phyloP scores from a whole-genome alignment of 768 basidiomycete species.

The Amanita phalloides region DNA sequence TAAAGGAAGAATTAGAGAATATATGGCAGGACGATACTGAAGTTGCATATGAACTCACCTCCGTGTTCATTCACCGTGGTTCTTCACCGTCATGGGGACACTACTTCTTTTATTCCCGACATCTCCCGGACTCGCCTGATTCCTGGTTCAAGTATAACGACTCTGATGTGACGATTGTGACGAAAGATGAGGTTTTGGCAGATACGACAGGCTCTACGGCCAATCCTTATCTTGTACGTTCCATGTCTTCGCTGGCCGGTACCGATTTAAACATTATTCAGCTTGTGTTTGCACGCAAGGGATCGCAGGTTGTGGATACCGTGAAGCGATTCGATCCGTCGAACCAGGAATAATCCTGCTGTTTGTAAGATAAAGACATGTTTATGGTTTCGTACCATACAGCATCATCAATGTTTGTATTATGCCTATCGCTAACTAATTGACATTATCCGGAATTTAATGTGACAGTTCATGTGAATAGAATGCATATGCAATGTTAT shows the following conservation, averaged over 20 bases:
- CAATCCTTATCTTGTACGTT: slow-evolving; percentile 79
- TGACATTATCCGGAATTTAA: neutral
- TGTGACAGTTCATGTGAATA: neutral
- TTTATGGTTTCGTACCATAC: neutral
- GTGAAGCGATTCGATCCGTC: slow-evolving; percentile 53
- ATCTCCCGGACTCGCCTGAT: slow-evolving; percentile 71
- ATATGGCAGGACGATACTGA: slow-evolving; percentile 62
- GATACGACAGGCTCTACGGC: slow-evolving; percentile 87
- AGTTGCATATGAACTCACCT: slow-evolving; percentile 81
- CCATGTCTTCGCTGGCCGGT: neutral
- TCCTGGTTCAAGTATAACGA: slow-evolving; percentile 98
- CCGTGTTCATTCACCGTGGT: slow-evolving; percentile 93
- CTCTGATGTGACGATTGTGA: slow-evolving; percentile 67
- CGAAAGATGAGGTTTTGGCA: slow-evolving; percentile 74
- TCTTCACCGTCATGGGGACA: slow-evolving; percentile 82
- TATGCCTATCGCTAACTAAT: neutral
- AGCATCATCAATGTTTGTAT: neutral
- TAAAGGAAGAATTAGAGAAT: slow-evolving; percentile 62
- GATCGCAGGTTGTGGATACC: slow-evolving; percentile 68
- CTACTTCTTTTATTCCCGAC: slow-evolving; percentile 92
- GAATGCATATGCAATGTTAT: neutral
- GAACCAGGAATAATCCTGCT: slow-evolving; percentile 1
- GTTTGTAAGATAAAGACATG: neutral
- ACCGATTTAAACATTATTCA: slow-evolving; percentile 15
- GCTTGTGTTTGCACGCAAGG: slow-evolving; percentile 81